Conservation (phyloP, 2,329 filamentous ascomycete species). For the Neonectria faginata region DNA sequence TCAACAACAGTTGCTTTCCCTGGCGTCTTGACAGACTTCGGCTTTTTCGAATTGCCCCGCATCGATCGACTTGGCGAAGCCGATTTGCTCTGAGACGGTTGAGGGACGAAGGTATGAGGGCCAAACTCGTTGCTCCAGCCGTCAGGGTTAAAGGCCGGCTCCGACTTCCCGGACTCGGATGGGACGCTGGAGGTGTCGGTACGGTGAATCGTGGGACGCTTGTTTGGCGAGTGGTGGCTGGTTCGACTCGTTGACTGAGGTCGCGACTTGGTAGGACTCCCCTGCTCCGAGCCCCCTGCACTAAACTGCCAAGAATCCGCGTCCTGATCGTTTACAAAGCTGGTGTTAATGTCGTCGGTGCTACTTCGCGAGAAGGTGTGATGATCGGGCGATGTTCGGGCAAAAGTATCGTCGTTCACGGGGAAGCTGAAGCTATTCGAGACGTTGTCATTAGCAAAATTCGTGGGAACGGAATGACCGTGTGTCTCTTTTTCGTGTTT, state of each 20-base stretch:
- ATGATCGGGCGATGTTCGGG: slow-evolving; percentile 50
- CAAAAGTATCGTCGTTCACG: slow-evolving; percentile 57
- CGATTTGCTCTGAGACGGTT: slow-evolving; percentile 52
- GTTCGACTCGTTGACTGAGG: slow-evolving; percentile 56
- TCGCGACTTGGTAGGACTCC: slow-evolving; percentile 45
- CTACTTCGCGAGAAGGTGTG: slow-evolving; percentile 62
- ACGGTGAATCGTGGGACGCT: slow-evolving; percentile 41
- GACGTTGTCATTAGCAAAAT: slow-evolving; percentile 49
- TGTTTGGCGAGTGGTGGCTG: slow-evolving; percentile 55
- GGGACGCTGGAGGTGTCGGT: slow-evolving; percentile 39
- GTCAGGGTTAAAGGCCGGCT: slow-evolving; percentile 61
- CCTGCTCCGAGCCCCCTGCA: slow-evolving; percentile 57
- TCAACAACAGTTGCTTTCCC: slow-evolving; percentile 61
- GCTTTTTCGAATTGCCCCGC: slow-evolving; percentile 67
- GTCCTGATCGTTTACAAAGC: slow-evolving; percentile 65
- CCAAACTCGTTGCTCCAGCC: slow-evolving; percentile 67
- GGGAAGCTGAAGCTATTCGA: slow-evolving; percentile 64
- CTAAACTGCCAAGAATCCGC: slow-evolving; percentile 63
- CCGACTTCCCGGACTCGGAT: slow-evolving; percentile 40
- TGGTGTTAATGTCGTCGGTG: slow-evolving; percentile 71
- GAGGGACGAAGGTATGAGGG: slow-evolving; percentile 65
- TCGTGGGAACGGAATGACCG: slow-evolving; percentile 19
- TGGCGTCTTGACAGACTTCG: slow-evolving; percentile 66
- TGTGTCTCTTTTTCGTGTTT: slow-evolving; percentile 5
- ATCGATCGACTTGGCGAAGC: slow-evolving; percentile 58